Conservation (phyloP, 2,329 filamentous ascomycete genomes). For the Penicillium sp. region DNA sequence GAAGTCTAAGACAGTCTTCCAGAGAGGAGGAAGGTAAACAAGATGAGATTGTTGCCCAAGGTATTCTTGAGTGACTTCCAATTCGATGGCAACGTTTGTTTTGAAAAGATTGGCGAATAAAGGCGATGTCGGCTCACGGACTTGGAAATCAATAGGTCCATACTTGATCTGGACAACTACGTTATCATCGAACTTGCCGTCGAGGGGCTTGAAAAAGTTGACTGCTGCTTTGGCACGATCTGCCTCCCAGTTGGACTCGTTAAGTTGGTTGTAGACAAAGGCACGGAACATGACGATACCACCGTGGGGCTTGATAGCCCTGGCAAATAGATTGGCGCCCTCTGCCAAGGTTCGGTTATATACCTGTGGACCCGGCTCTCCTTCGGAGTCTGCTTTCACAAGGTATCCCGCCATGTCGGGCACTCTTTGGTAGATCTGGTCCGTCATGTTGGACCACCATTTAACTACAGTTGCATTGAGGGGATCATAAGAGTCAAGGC, state of each 20-base stretch:
- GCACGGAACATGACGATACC: conserved; percentile 67
- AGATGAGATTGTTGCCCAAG: conserved; percentile 69
- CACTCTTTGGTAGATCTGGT: conserved; percentile 59
- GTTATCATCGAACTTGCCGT: conserved; percentile 67
- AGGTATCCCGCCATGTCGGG: conserved; percentile 70
- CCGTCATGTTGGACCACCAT: conserved; percentile 64
- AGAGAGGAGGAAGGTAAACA: conserved; percentile 67
- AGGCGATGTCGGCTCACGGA: conserved; percentile 66
- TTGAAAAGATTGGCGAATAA: conserved; percentile 57
- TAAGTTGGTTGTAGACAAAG: conserved; percentile 66
- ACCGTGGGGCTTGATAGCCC: conserved; percentile 56
- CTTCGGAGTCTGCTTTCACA: conserved; percentile 71
- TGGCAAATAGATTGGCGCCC: conserved; percentile 68
- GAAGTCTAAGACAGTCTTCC: conserved; percentile 68
- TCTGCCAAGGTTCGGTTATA: conserved; percentile 70
- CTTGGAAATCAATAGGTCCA: conserved; percentile 73
- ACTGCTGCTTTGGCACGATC: conserved; percentile 71
- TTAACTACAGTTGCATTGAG: conserved; percentile 58
- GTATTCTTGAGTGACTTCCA: conserved; percentile 69
- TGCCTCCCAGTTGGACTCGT: conserved; percentile 61
- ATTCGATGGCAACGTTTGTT: conserved; percentile 59
- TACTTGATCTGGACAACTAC: conserved; percentile 74
- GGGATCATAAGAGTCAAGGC: conserved; percentile 64
- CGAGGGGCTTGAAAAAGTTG: conserved; percentile 65
- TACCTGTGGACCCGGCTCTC: conserved; percentile 66